phyloP scores from a whole-genome alignment of 352 stramenopile genomes.

The Aphanomyces stellatus region DNA sequence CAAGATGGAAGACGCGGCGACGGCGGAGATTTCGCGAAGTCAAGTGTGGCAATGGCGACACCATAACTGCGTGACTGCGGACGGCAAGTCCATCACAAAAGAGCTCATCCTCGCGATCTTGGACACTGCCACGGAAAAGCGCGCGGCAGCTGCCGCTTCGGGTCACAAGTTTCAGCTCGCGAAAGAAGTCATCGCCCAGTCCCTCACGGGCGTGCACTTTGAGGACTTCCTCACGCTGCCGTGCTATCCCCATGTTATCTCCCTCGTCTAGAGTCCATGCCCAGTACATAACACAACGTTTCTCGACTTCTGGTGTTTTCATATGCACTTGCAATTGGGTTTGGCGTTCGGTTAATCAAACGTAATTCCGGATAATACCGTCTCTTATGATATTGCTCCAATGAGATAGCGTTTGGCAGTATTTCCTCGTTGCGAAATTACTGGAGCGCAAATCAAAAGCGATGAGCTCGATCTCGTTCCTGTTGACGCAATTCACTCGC shows the following conservation, averaged over 20 bases:
- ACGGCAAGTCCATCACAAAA: constrained; percentile 64
- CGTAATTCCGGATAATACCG: too few relatives aligned
- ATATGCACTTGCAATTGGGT: too few relatives aligned
- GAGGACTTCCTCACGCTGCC: constrained; percentile 75
- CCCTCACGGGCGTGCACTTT: constrained; percentile 67
- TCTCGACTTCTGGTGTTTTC: too few relatives aligned
- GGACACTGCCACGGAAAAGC: constrained; percentile 49
- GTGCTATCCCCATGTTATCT: constrained; percentile 74
- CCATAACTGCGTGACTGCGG: constrained; percentile 54
- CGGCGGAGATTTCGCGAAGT: constrained; percentile 89
- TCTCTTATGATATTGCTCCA: too few relatives aligned
- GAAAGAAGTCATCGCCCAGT: constrained; percentile 53
- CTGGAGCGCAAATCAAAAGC: constrained; percentile 3
- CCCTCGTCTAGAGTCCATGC: not conserved
- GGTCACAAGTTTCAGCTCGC: constrained; percentile 60
- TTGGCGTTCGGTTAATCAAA: too few relatives aligned
- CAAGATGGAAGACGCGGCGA: constrained; percentile 94
- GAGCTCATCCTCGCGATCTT: constrained; percentile 50
- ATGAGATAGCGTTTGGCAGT: too few relatives aligned
- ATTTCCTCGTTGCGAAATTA: too few relatives aligned
- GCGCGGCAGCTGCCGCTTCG: constrained; percentile 31
- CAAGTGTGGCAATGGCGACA: constrained; percentile 92
- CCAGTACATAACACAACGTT: not conserved
- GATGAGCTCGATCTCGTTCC: constrained; percentile 17
- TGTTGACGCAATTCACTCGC: constrained; percentile 49